Percentiles rank a stretch among this genome's conserved stretches.
These are phyloP conservation scores for Amanita fuliginea DNA, from an alignment of 768 basidiomycete species.

Conservation along the genomic window DNA sequence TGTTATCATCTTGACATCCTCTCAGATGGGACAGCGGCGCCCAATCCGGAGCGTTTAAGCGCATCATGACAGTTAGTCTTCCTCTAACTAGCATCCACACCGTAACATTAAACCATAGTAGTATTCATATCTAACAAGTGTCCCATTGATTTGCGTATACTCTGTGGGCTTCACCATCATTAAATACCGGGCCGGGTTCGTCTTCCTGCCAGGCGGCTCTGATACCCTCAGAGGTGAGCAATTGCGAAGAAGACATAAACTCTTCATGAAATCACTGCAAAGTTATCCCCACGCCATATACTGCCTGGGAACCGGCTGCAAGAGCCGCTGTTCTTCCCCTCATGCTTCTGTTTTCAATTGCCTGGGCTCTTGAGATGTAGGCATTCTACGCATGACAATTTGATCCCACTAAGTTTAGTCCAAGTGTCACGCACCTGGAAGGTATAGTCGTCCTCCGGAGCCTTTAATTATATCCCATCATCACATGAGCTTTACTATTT, in stretches of 20 bases:
- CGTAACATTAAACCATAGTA: conserved; percentile 15
- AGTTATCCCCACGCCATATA: conserved; percentile 61
- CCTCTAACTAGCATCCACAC: not conserved
- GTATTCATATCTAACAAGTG: conserved; percentile 60
- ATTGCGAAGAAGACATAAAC: too few species aligned
- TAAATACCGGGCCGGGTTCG: conserved; percentile 64
- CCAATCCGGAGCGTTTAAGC: conserved; percentile 67
- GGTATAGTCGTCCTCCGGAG: conserved; percentile 26
- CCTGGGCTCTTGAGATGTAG: conserved; percentile 72
- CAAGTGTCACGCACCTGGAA: conserved; percentile 72
- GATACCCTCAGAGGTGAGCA: conserved; percentile 34
- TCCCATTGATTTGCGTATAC: conserved; percentile 51
- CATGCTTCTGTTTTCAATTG: conserved; percentile 48
- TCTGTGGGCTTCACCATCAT: conserved; percentile 56
- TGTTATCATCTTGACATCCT: not conserved
- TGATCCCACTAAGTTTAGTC: not conserved
- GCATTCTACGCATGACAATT: conserved; percentile 11
- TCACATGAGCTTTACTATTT: not conserved
- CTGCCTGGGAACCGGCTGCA: conserved; percentile 39
- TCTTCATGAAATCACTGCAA: not conserved
- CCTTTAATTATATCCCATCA: not conserved
- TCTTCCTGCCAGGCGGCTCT: conserved; percentile 21
- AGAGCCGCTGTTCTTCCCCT: conserved; percentile 52
- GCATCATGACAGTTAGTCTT: conserved; percentile 69
- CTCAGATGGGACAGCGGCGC: conserved; percentile 62